phyloP scores from a whole-genome alignment of 73 alveolate species.

The Paramecium octaurelia region DNA sequence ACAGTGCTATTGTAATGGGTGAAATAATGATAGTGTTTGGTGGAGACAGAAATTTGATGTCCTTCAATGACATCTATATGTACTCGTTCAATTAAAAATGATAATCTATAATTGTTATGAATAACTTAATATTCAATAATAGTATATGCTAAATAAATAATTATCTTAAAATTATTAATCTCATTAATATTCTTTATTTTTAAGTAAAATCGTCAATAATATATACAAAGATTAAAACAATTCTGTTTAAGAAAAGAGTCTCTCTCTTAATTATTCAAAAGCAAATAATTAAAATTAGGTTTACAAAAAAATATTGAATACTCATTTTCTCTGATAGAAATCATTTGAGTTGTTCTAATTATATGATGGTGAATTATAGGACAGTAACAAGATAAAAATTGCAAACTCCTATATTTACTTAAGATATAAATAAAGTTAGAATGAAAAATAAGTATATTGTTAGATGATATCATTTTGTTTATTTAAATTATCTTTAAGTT shows the following conservation, averaged over 20 bases:
- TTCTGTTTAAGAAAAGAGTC: too few relatives aligned
- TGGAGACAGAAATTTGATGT: constrained; percentile 98
- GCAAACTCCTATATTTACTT: too few relatives aligned
- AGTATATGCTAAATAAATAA: neutral
- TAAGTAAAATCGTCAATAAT: too few relatives aligned
- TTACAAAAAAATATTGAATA: too few relatives aligned
- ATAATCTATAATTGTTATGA: neutral
- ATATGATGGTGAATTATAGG: too few relatives aligned
- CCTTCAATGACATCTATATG: constrained; percentile 91
- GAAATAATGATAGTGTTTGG: constrained; percentile 91
- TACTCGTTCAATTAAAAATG: constrained; percentile 53
- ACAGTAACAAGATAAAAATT: too few relatives aligned
- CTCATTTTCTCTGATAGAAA: too few relatives aligned
- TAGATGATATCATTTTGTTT: neutral
- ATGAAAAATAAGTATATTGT: constrained; percentile 29
- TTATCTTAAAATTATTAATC: neutral
- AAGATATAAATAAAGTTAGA: neutral
- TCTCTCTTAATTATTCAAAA: too few relatives aligned
- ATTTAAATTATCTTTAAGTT: neutral
- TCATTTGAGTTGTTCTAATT: too few relatives aligned
- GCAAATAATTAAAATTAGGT: too few relatives aligned
- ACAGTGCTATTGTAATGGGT: constrained; percentile 79
- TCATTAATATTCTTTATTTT: too few relatives aligned
- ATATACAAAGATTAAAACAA: too few relatives aligned
- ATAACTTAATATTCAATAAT: neutral